These are phyloP conservation scores for Wilcoxina mikolae DNA, from an alignment of 495 filamentous ascomycete genomes.

Conservation along the genomic window DNA sequence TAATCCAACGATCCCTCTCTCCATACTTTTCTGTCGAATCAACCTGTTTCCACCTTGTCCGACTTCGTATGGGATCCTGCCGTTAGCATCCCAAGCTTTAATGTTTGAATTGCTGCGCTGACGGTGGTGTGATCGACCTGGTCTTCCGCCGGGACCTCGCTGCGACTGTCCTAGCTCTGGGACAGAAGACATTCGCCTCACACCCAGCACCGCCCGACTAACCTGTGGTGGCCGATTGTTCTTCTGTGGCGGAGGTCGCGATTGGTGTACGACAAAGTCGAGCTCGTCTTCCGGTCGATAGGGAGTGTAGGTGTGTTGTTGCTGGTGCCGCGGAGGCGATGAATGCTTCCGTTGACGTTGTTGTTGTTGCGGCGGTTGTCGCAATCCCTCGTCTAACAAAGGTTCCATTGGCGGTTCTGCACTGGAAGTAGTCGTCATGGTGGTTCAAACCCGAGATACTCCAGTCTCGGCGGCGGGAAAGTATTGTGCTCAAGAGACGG, in stretches of 20 bases:
- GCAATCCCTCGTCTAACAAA: conserved; percentile 1
- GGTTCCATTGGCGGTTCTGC: not conserved
- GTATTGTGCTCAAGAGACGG: conserved; percentile 1
- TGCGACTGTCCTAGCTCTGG: not conserved
- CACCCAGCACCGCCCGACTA: not conserved
- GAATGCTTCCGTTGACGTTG: not conserved
- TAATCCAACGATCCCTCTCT: conserved; percentile 13
- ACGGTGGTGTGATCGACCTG: not conserved
- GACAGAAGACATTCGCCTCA: conserved; percentile 4
- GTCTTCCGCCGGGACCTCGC: not conserved
- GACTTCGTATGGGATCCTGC: not conserved
- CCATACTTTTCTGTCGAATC: conserved; percentile 26
- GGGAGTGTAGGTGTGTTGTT: not conserved
- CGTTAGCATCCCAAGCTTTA: conserved; percentile 4
- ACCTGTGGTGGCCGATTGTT: conserved; percentile 1
- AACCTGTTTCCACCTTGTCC: conserved; percentile 15
- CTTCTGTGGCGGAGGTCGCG: not conserved
- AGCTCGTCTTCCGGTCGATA: not conserved
- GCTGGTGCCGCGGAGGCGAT: conserved; percentile 1
- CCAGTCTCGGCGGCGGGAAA: conserved; percentile 5
- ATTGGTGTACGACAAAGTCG: not conserved
- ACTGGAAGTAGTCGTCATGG: conserved; percentile 2
- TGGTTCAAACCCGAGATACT: conserved; percentile 3
- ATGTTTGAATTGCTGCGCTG: not conserved
- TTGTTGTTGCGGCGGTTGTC: not conserved